Conservation (phyloP, 805 yeast species). For the Wickerhamiella galacta region DNA sequence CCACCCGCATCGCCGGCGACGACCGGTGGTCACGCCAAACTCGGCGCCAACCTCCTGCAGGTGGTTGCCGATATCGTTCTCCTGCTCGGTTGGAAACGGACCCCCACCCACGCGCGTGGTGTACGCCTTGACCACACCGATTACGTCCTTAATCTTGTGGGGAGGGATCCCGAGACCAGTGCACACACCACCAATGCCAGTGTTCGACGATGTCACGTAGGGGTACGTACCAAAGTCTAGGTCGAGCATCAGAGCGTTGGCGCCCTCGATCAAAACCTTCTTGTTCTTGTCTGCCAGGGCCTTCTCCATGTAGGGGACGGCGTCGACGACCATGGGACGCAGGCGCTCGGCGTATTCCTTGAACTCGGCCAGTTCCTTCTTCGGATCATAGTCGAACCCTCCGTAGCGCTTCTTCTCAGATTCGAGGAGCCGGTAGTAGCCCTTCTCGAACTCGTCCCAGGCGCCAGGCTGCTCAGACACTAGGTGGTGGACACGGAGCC, state of each 20-base stretch:
- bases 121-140: constrained; percentile 96
- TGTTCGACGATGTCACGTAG: constrained; percentile 85
- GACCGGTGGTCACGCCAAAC: constrained; percentile 94
- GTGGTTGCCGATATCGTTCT: constrained; percentile 70
- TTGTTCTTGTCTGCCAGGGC: constrained; percentile 55
- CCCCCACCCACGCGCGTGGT: constrained; percentile 99
- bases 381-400: constrained; percentile 72
- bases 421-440: constrained; percentile 58
- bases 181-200: constrained; percentile 95
- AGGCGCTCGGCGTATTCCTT: constrained; percentile 55
- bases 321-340: constrained; percentile 86
- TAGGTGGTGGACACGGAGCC: constrained; percentile 90
- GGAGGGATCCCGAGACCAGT: constrained; percentile 98
- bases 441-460: constrained; percentile 77
- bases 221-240: constrained; percentile 97
- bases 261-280: constrained; percentile 90
- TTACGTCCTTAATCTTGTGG: constrained; percentile 53
- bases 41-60: constrained; percentile 89
- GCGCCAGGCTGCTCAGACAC: constrained; percentile 78
- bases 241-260: constrained; percentile 95
- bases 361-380: constrained; percentile 63
- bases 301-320: constrained; percentile 57
- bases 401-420: constrained; percentile 87
- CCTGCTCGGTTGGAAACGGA: constrained; percentile 96
- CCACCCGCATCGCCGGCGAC: constrained; percentile 99